Conservation (phyloP, 2,329 filamentous ascomycete genomes). For the Arthrobotrys megalospora region DNA sequence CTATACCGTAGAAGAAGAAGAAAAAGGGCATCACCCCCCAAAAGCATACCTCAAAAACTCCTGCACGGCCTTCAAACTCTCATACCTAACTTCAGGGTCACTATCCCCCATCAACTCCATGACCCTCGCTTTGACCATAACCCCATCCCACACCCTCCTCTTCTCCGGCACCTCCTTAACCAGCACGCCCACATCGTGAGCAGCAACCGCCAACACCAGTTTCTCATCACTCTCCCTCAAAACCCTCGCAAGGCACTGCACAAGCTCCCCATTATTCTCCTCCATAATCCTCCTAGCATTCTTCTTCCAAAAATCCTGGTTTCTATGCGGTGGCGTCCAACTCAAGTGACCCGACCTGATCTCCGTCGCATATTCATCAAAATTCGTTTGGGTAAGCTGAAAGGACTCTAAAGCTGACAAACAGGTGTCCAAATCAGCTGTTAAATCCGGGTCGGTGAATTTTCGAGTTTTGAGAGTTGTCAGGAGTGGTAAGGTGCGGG, state of each 20-base stretch:
- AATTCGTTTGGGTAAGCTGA: slow-evolving; percentile 74
- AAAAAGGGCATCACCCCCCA: slow-evolving; percentile 64
- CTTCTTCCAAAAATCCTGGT: slow-evolving; percentile 89
- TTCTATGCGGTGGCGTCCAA: slow-evolving; percentile 93
- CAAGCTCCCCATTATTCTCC: slow-evolving; percentile 82
- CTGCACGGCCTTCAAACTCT: slow-evolving; percentile 87
- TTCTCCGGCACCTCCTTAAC: slow-evolving; percentile 92
- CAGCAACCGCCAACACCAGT: slow-evolving; percentile 90
- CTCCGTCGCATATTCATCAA: slow-evolving; percentile 92
- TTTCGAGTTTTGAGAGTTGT: slow-evolving; percentile 76
- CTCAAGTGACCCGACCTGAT: slow-evolving; percentile 87
- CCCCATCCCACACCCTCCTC: slow-evolving; percentile 82
- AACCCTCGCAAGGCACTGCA: slow-evolving; percentile 87
- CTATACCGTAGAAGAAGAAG: background rate
- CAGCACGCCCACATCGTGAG: slow-evolving; percentile 89
- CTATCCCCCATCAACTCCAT: slow-evolving; percentile 94
- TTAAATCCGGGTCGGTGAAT: slow-evolving; percentile 72
- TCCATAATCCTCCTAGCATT: slow-evolving; percentile 91
- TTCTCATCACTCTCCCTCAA: slow-evolving; percentile 86
- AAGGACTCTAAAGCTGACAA: slow-evolving; percentile 68
- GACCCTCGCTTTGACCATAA: slow-evolving; percentile 86
- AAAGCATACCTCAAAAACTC: slow-evolving; percentile 82
- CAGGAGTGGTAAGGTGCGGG: slow-evolving; percentile 80
- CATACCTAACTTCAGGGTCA: slow-evolving; percentile 91
- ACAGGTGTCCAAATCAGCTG: slow-evolving; percentile 73